Evolutionary conservation across 2,329 filamentous ascomycete genomes (phyloP).

Genomic region (Aureobasidium mangrovei): DNA sequence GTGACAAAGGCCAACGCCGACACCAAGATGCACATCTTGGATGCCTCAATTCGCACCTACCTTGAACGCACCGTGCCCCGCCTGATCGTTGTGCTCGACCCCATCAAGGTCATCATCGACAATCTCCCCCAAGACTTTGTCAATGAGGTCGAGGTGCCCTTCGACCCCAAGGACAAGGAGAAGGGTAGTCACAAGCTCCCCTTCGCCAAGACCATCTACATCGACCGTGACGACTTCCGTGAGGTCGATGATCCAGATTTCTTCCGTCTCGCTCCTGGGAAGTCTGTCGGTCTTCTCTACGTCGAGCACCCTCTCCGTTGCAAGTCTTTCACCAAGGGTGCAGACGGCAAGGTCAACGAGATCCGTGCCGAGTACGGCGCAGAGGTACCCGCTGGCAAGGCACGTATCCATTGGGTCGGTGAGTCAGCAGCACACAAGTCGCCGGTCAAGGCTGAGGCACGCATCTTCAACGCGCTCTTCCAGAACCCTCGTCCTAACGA

Average conservation of each 20-base stretch:
- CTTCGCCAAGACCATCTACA: conserved; percentile 74
- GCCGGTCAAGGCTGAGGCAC: conserved; percentile 59
- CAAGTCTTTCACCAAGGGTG: conserved; percentile 58
- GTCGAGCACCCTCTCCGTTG: conserved; percentile 61
- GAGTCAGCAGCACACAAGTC: conserved; percentile 54
- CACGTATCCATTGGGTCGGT: conserved; percentile 79
- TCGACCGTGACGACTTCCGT: conserved; percentile 71
- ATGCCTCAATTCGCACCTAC: conserved; percentile 75
- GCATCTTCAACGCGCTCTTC: conserved; percentile 76
- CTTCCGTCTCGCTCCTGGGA: conserved; percentile 67
- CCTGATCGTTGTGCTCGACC: conserved; percentile 82
- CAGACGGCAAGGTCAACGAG: conserved; percentile 55
- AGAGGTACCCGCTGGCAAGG: conserved; percentile 41
- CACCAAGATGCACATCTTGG: conserved; percentile 75
- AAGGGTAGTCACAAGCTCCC: conserved; percentile 54
- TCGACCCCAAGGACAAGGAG: conserved; percentile 69
- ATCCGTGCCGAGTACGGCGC: conserved; percentile 63
- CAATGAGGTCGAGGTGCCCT: conserved; percentile 61
- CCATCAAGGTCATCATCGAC: conserved; percentile 72
- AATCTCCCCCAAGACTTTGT: conserved; percentile 61
- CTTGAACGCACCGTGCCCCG: conserved; percentile 82
- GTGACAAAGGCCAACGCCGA: conserved; percentile 74
- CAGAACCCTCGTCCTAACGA: conserved; percentile 74
- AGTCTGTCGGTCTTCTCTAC: conserved; percentile 65
- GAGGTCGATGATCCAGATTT: conserved; percentile 64